These are phyloP conservation scores for Vicia villosa DNA, from an alignment of 306 rosid genomes.

Conservation along the genomic window DNA sequence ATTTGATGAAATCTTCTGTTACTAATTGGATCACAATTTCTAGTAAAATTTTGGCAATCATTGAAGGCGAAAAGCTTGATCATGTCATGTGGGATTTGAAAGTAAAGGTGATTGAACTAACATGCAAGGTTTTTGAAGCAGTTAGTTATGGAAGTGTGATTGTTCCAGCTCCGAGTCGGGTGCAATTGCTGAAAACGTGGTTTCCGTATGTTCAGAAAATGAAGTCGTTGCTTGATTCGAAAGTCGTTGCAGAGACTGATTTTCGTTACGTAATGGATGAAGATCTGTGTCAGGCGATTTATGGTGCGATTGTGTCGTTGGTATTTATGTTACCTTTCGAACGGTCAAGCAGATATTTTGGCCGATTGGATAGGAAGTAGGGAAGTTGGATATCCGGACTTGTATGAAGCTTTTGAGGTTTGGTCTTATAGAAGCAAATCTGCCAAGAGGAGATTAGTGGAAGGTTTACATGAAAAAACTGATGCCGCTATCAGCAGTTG, in stretches of 20 bases:
- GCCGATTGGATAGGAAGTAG: slow-evolving; percentile 75
- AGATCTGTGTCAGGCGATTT: slow-evolving; percentile 75
- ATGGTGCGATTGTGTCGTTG: slow-evolving; percentile 75
- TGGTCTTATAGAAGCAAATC: slow-evolving; percentile 95
- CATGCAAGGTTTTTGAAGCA: slow-evolving; percentile 89
- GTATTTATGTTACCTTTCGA: slow-evolving; percentile 80
- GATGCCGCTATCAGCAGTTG: slow-evolving; percentile 47
- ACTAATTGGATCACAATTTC: slow-evolving; percentile 72
- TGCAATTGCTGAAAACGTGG: slow-evolving; percentile 70
- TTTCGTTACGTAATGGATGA: slow-evolving; percentile 77
- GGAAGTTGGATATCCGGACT: slow-evolving; percentile 71
- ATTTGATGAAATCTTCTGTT: slow-evolving; percentile 81
- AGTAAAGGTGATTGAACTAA: slow-evolving; percentile 71
- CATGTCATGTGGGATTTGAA: slow-evolving; percentile 82
- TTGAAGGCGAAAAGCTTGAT: slow-evolving; percentile 73
- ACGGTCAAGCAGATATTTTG: slow-evolving; percentile 88
- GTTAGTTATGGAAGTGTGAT: slow-evolving; percentile 89
- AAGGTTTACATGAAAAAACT: slow-evolving; percentile 53
- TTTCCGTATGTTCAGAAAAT: slow-evolving; percentile 82
- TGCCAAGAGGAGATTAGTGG: slow-evolving; percentile 80
- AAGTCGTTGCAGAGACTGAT: slow-evolving; percentile 48
- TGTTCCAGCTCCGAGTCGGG: slow-evolving; percentile 67
- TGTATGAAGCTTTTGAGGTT: slow-evolving; percentile 89
- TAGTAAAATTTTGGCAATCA: slow-evolving; percentile 46
- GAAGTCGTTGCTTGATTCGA: slow-evolving; percentile 77